These are phyloP conservation scores for Termitomyces sp. DNA, from an alignment of 768 basidiomycete genomes.

Conservation along the genomic window DNA sequence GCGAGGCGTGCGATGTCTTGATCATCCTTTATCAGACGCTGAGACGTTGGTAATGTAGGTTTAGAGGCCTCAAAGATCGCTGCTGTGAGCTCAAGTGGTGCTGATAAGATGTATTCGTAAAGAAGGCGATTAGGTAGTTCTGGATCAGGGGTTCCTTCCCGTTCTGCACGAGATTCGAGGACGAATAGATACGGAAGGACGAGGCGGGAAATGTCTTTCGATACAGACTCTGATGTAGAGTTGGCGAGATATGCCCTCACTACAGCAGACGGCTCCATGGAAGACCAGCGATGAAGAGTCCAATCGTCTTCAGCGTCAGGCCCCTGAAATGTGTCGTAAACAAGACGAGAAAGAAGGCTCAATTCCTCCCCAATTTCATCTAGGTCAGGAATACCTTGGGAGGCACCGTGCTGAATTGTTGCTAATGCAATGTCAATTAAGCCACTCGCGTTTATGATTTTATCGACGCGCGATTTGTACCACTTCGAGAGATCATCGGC, in stretches of 20 bases:
- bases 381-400: conserved; percentile 69
- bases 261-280: conserved; percentile 59
- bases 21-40: conserved; percentile 76
- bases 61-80: conserved; percentile 89
- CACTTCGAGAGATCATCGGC: conserved; percentile 56
- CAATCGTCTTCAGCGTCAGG: conserved; percentile 53
- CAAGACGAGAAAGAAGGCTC: conserved; percentile 76
- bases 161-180: conserved; percentile 83
- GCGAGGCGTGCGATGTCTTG: conserved; percentile 83
- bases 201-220: conserved; percentile 64
- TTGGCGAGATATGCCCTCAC: conserved; percentile 72
- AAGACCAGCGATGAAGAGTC: conserved; percentile 71
- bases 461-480: conserved; percentile 67
- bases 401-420: conserved; percentile 81
- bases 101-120: conserved; percentile 65
- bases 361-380: conserved; percentile 92
- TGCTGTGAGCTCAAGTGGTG: conserved; percentile 63
- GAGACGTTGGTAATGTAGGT: conserved; percentile 67
- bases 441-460: conserved; percentile 61
- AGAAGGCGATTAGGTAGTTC: conserved; percentile 58
- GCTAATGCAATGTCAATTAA: conserved; percentile 77
- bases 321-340: conserved; percentile 71
- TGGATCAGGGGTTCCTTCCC: conserved; percentile 67
- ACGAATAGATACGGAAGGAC: conserved; percentile 94
- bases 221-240: conserved; percentile 62